Percentiles rank a stretch among this genome's conserved stretches.
These are phyloP conservation scores for Microstroma glucosiphilum DNA, from an alignment of 1,284 basidiomycete species.

Conservation along the genomic window DNA sequence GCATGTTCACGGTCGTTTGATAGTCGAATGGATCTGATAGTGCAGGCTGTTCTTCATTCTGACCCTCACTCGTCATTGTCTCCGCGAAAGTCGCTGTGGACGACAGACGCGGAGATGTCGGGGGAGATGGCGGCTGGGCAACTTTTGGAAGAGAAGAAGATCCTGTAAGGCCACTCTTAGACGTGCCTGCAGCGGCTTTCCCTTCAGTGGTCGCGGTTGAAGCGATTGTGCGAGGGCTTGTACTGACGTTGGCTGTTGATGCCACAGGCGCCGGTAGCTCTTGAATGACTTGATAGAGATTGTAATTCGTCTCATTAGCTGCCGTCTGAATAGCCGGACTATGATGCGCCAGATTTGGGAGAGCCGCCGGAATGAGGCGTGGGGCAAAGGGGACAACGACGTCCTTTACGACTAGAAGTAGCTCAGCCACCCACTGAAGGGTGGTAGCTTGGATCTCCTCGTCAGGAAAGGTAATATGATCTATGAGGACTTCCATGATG, in stretches of 20 bases:
- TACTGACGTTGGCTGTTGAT: not conserved
- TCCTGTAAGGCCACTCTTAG: too few relatives aligned
- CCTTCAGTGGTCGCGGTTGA: not conserved
- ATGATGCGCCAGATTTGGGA: constrained; percentile 90
- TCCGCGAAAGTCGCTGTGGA: not conserved
- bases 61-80: not conserved
- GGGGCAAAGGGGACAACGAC: constrained; percentile 93
- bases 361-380: constrained; percentile 79
- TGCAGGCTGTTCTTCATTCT: not conserved
- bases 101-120: not conserved
- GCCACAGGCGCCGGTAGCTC: constrained; percentile 63
- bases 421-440: constrained; percentile 85
- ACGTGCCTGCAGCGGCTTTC: not conserved
- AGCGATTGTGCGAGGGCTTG: not conserved
- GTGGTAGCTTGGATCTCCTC: constrained; percentile 54
- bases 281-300: constrained; percentile 78
- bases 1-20: constrained; percentile 78
- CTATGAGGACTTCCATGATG: constrained; percentile 89
- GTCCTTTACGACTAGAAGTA: constrained; percentile 77
- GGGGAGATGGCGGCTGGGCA: not conserved
- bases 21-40: constrained; percentile 78
- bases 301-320: constrained; percentile 78
- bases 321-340: constrained; percentile 79
- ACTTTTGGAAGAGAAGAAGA: not conserved
- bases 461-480: constrained; percentile 70